These are phyloP conservation scores for Mycena pura DNA, from an alignment of 768 basidiomycete genomes.

Conservation along the genomic window DNA sequence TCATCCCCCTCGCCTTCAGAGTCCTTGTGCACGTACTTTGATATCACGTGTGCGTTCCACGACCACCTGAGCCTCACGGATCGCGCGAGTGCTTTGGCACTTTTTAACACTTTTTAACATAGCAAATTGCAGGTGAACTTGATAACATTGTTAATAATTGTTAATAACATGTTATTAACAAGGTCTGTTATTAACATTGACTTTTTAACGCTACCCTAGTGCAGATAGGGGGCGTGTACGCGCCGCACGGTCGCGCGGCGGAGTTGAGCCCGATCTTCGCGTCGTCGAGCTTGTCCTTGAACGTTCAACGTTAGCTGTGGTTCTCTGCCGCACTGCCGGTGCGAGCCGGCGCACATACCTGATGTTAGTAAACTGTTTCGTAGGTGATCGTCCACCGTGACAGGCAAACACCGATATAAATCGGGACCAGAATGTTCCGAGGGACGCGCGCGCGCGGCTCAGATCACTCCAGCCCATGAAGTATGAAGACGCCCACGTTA, in stretches of 20 bases:
- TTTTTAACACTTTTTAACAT: no score
- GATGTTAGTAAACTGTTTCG: conserved; percentile 39
- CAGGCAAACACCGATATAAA: conserved; percentile 33
- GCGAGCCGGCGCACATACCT: conserved; percentile 24
- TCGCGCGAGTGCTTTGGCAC: no score
- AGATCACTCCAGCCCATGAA: conserved; percentile 38
- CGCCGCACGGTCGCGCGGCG: conserved; percentile 61
- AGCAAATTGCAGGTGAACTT: no score
- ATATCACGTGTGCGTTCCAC: no score
- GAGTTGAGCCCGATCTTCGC: conserved; percentile 62
- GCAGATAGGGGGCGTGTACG: conserved; percentile 53
- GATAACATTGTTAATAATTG: no score
- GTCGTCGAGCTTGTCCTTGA: conserved; percentile 48
- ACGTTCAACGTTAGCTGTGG: neutral
- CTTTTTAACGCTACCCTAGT: no score
- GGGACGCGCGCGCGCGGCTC: conserved; percentile 27
- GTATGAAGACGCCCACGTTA: conserved; percentile 34
- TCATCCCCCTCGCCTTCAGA: no score
- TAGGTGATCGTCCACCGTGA: conserved; percentile 37
- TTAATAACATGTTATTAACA: no score
- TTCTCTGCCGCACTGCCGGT: neutral
- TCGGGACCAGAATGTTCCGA: conserved; percentile 28
- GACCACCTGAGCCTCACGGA: no score
- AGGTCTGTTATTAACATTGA: no score
- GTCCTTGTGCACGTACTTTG: no score